A percentile compares a stretch with the other conserved stretches of the same genome.
phyloP scores from a whole-genome alignment of 2,329 filamentous ascomycete genomes.

The Claviceps purpurea region DNA sequence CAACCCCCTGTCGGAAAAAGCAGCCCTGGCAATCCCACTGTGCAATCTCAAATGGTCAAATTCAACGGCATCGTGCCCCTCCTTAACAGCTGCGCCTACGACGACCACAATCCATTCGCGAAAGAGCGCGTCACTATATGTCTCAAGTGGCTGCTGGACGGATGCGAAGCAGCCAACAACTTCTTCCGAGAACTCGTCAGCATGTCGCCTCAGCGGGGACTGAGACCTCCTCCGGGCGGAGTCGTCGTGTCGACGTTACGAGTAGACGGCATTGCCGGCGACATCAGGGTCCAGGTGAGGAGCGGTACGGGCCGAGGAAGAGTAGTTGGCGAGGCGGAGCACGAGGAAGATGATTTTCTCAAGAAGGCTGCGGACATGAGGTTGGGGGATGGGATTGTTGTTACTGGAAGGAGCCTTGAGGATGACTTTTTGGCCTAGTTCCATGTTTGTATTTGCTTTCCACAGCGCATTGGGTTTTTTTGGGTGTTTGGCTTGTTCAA shows the following conservation, averaged over 20 bases:
- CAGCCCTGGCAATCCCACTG: conserved; percentile 53
- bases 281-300: conserved; percentile 41
- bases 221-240: conserved; percentile 21
- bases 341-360: conserved; percentile 20
- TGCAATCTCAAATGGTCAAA: conserved; percentile 77
- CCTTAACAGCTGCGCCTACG: conserved; percentile 79
- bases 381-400: conserved; percentile 14
- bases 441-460: neutral
- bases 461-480: neutral
- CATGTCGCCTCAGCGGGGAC: conserved; percentile 26
- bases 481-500: neutral
- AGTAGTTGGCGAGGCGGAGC: neutral
- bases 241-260: conserved; percentile 30
- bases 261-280: conserved; percentile 42
- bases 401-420: conserved; percentile 19
- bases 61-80: conserved; percentile 79
- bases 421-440: conserved; percentile 31
- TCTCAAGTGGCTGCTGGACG: conserved; percentile 70
- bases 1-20: conserved; percentile 59
- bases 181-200: conserved; percentile 53
- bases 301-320: conserved; percentile 14
- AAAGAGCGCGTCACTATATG: conserved; percentile 83
- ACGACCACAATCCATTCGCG: conserved; percentile 88
- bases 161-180: conserved; percentile 57
- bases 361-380: conserved; percentile 30